Evolutionary conservation across 805 yeast genomes (phyloP).

Genomic region (Wickerhamiella domercqiae): DNA sequence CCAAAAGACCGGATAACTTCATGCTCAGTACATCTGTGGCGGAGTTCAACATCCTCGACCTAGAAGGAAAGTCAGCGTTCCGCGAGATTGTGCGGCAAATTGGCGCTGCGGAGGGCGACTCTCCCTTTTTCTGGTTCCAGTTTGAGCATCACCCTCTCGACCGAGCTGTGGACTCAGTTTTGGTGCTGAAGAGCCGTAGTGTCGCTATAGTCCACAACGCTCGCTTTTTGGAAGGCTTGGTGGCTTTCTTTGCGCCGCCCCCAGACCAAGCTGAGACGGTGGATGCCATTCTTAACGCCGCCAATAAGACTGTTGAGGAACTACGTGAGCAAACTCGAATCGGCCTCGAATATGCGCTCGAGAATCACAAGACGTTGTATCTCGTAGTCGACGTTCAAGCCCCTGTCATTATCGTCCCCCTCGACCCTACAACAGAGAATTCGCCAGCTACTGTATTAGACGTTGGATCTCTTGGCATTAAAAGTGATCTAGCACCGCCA

Average conservation of each 20-base stretch:
- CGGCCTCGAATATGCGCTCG: constrained; percentile 84
- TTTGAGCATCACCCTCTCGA: constrained; percentile 83
- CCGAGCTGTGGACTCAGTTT: constrained; percentile 62
- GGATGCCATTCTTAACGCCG: constrained; percentile 82
- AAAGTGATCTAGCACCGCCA: constrained; percentile 48
- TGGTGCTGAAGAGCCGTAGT: constrained; percentile 61
- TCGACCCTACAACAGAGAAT: constrained; percentile 55
- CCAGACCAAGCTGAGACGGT: constrained; percentile 72
- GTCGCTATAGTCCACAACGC: constrained; percentile 85
- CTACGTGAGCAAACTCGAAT: constrained; percentile 76
- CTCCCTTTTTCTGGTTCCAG: constrained; percentile 50
- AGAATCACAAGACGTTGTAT: constrained; percentile 83
- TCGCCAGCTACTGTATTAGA: constrained; percentile 86
- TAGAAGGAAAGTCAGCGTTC: constrained; percentile 62
- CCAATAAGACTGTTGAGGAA: constrained; percentile 88
- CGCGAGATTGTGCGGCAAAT: constrained; percentile 25
- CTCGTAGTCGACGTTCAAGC: constrained; percentile 83
- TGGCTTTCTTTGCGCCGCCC: constrained; percentile 73
- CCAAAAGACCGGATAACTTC: constrained; percentile 67
- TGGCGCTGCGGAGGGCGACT: neutral
- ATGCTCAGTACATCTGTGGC: constrained; percentile 56
- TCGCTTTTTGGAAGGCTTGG: constrained; percentile 60
- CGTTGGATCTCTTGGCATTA: constrained; percentile 85
- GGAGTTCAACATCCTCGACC: constrained; percentile 78
- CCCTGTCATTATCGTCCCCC: constrained; percentile 75